These are phyloP conservation scores for Aaosphaeria arxii DNA, from an alignment of 2,329 filamentous ascomycete species.

Conservation along the genomic window DNA sequence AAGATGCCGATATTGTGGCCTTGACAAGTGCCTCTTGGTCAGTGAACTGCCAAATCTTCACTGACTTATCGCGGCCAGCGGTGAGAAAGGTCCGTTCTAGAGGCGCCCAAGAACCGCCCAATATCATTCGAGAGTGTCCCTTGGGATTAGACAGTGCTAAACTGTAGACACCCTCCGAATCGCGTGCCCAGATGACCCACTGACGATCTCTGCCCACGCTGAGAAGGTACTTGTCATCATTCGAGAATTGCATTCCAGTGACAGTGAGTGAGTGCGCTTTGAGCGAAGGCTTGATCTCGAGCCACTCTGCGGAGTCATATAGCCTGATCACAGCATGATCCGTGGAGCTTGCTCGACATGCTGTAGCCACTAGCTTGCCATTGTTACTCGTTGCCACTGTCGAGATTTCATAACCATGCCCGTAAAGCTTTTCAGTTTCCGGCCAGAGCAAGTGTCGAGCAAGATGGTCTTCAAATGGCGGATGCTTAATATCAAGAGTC, in stretches of 20 bases:
- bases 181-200: constrained; percentile 76
- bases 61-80: constrained; percentile 82
- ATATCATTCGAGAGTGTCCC: constrained; percentile 88
- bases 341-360: constrained; percentile 86
- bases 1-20: constrained; percentile 17
- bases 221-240: constrained; percentile 70
- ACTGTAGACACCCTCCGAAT: constrained; percentile 49
- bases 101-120: constrained; percentile 77
- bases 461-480: constrained; percentile 86
- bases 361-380: constrained; percentile 76
- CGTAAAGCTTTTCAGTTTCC: constrained; percentile 93
- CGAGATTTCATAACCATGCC: constrained; percentile 95
- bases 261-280: constrained; percentile 85
- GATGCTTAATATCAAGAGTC: constrained; percentile 64
- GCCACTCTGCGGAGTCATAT: constrained; percentile 85
- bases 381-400: constrained; percentile 76
- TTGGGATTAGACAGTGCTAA: constrained; percentile 69
- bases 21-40: constrained; percentile 19
- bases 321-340: constrained; percentile 93
- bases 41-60: constrained; percentile 57
- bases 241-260: constrained; percentile 76
- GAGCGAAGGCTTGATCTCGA: constrained; percentile 79
- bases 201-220: constrained; percentile 90
- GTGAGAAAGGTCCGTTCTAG: constrained; percentile 67
- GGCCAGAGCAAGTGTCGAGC: constrained; percentile 92